These are phyloP conservation scores for Globomyces pollinis-pini DNA, from an alignment of 192 early-diverging fungal genomes.

Conservation along the genomic window DNA sequence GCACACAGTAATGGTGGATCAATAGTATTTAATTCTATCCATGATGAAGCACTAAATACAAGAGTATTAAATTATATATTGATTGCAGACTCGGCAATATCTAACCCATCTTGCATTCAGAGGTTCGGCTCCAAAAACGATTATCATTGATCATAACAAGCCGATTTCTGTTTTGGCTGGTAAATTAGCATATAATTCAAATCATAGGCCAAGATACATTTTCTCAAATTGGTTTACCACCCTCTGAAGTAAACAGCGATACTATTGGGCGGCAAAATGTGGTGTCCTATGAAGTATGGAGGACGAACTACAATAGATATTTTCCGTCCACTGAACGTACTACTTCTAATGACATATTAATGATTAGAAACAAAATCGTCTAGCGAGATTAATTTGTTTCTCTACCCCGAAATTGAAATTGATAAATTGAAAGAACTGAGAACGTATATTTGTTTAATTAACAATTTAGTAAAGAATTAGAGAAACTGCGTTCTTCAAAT, in stretches of 20 bases:
- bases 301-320: slow-evolving; percentile 27
- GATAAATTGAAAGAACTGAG: neutral
- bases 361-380: neutral
- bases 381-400: neutral
- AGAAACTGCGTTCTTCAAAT: neutral
- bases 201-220: slow-evolving; percentile 39
- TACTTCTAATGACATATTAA: no score
- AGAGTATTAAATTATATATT: slow-evolving; percentile 16
- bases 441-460: neutral
- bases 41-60: slow-evolving; percentile 29
- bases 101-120: slow-evolving; percentile 39
- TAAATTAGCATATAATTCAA: slow-evolving; percentile 12
- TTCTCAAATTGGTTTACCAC: slow-evolving; percentile 37
- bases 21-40: slow-evolving; percentile 30
- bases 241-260: slow-evolving; percentile 29
- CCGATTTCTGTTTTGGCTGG: slow-evolving; percentile 38
- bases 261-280: slow-evolving; percentile 19
- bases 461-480: slow-evolving; percentile 1
- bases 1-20: slow-evolving; percentile 43
- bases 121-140: slow-evolving; percentile 13
- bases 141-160: slow-evolving; percentile 34
- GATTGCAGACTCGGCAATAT: slow-evolving; percentile 9
- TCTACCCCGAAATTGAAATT: slow-evolving; percentile 1
- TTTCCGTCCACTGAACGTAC: slow-evolving; percentile 21
- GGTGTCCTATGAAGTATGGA: slow-evolving; percentile 27